phyloP scores from a whole-genome alignment of 495 filamentous ascomycete species.

The Lichina pygmaea region DNA sequence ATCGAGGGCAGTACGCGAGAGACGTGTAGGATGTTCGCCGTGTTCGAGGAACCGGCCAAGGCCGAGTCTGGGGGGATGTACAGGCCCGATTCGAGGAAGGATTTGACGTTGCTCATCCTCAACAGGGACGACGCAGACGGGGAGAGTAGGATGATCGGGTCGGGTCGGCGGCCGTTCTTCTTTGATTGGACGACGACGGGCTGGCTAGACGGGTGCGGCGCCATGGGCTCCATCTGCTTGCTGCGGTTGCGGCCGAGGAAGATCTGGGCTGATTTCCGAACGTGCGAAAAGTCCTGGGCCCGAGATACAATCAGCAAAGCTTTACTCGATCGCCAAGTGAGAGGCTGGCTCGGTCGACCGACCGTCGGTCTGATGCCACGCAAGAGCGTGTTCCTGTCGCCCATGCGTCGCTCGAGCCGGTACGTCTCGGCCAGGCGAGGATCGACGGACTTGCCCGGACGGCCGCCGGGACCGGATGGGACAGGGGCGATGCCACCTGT shows the following conservation, averaged over 20 bases:
- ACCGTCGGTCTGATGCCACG: constrained; percentile 78
- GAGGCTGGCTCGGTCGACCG: constrained; percentile 10
- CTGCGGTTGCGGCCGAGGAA: constrained; percentile 43
- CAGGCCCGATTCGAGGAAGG: constrained; percentile 67
- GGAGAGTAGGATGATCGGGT: constrained; percentile 94
- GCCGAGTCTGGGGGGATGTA: constrained; percentile 56
- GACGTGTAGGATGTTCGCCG: constrained; percentile 58
- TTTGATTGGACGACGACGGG: constrained; percentile 18
- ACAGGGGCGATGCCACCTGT: constrained; percentile 9
- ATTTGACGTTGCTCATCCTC: constrained; percentile 89
- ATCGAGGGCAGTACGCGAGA: constrained; percentile 52
- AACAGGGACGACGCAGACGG: constrained; percentile 94
- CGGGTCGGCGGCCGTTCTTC: constrained; percentile 33
- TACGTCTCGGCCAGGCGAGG: constrained; percentile 70
- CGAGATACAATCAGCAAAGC: background rate
- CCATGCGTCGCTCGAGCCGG: constrained; percentile 66
- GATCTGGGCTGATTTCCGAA: constrained; percentile 58
- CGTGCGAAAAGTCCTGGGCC: constrained; percentile 71
- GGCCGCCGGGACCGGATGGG: constrained; percentile 16
- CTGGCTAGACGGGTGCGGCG: constrained; percentile 11
- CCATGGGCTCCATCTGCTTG: constrained; percentile 13
- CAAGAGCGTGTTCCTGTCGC: constrained; percentile 71
- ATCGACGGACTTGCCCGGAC: constrained; percentile 35
- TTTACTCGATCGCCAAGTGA: background rate
- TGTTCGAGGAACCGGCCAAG: constrained; percentile 24